Percentiles rank a stretch among this genome's conserved stretches.
Conservation (phyloP, 2,329 filamentous ascomycete species). For the Madurella mycetomatis region DNA sequence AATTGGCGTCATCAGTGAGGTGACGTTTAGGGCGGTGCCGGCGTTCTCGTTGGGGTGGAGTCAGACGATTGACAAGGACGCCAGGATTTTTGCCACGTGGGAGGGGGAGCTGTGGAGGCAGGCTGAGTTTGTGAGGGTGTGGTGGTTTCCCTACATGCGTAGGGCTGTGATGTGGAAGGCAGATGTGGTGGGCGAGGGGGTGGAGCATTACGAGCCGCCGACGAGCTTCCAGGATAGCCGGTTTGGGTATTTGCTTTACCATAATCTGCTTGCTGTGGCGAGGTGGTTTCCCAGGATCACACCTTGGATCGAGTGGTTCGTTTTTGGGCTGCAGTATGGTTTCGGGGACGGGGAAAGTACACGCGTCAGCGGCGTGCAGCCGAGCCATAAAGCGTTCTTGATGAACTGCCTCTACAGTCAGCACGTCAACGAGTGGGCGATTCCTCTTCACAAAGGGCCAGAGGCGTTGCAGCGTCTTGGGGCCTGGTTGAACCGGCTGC, state of each 20-base stretch:
- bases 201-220: constrained; percentile 48
- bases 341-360: constrained; percentile 61
- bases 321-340: constrained; percentile 96
- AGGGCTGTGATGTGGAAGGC: constrained; percentile 86
- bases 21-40: constrained; percentile 77
- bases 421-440: constrained; percentile 96
- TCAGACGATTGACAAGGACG: constrained; percentile 70
- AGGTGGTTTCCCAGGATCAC: constrained; percentile 74
- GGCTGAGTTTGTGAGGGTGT: constrained; percentile 86
- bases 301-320: constrained; percentile 90
- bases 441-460: constrained; percentile 79
- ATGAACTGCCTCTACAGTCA: constrained; percentile 99
- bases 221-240: constrained; percentile 75
- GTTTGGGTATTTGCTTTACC: constrained; percentile 85
- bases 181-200: constrained; percentile 36
- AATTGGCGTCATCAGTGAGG: constrained; percentile 83
- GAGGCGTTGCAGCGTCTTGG: constrained; percentile 79
- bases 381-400: constrained; percentile 72
- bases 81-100: constrained; percentile 68
- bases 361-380: constrained; percentile 70
- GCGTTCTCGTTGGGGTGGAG: constrained; percentile 83
- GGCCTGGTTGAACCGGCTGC: constrained; percentile 70
- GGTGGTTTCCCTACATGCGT: constrained; percentile 95
- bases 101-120: constrained; percentile 70
- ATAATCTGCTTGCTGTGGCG: constrained; percentile 78